Conservation (phyloP, 306 rosid species). For the Elaeagnus macrophylla region DNA sequence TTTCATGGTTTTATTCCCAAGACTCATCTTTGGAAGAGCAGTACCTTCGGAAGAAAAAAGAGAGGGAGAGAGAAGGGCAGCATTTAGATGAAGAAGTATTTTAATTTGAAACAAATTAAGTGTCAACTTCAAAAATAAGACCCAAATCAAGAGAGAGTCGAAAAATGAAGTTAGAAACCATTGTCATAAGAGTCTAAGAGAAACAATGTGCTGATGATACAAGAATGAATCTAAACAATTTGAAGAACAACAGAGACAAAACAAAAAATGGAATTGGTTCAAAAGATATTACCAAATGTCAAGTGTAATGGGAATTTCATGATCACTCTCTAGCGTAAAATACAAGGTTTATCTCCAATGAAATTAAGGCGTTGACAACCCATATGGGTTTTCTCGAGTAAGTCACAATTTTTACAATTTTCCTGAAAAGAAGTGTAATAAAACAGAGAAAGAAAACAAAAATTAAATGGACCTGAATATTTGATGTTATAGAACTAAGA, state of each 20-base stretch:
- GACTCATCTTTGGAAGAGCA: slow-evolving; percentile 26
- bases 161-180: no score
- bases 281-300: neutral
- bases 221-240: neutral
- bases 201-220: neutral
- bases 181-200: no score
- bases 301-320: slow-evolving; percentile 8
- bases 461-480: slow-evolving; percentile 34
- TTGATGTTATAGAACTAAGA: slow-evolving; percentile 25
- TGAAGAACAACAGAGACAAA: neutral
- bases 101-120: no score
- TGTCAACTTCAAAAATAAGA: no score
- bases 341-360: slow-evolving; percentile 18
- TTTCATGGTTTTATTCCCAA: slow-evolving; percentile 22
- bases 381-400: slow-evolving; percentile 33
- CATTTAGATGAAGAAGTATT: no score
- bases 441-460: neutral
- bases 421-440: no score
- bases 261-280: neutral
- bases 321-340: slow-evolving; percentile 6
- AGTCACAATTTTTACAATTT: slow-evolving; percentile 23
- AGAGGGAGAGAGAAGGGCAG: no score
- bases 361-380: slow-evolving; percentile 24
- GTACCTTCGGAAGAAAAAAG: neutral
- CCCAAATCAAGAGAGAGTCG: no score